Evolutionary conservation across 441 rosid genomes (phyloP).

Genomic region (Adansonia madagascariensis): DNA sequence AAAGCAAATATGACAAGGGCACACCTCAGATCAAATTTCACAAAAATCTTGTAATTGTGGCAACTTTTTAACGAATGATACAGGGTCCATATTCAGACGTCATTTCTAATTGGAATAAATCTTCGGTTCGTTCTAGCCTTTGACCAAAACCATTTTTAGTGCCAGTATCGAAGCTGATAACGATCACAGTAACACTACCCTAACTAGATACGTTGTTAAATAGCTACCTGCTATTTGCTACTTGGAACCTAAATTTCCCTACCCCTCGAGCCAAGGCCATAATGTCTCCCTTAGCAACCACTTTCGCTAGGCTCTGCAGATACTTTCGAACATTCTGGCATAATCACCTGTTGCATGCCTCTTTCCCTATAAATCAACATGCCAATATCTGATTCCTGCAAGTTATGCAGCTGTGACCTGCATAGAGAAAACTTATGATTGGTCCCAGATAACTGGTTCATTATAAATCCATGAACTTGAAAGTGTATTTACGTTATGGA

Average conservation of each 20-base stretch:
- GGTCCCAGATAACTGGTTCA: neutral
- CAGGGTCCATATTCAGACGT: neutral
- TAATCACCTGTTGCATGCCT: neutral
- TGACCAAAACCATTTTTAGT: neutral
- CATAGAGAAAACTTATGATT: neutral
- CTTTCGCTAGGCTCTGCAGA: neutral
- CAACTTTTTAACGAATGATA: neutral
- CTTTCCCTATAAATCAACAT: neutral
- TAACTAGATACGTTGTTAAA: neutral
- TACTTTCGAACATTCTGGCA: too few relatives aligned
- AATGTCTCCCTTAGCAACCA: neutral
- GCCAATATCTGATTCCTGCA: neutral
- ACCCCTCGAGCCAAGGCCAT: neutral
- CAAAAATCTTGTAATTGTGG: neutral
- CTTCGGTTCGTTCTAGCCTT: neutral
- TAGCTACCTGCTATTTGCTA: neutral
- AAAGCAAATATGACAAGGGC: neutral
- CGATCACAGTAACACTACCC: neutral
- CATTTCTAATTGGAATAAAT: neutral
- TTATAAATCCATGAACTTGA: neutral
- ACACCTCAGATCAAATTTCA: neutral
- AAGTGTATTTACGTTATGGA: neutral
- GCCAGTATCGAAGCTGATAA: neutral
- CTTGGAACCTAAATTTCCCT: neutral
- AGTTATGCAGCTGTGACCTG: slow-evolving; percentile 17